Percentiles rank a stretch among this genome's conserved stretches.
Conservation (phyloP, 176 grass and related monocot genomes). For the Aegilops tauschii region DNA sequence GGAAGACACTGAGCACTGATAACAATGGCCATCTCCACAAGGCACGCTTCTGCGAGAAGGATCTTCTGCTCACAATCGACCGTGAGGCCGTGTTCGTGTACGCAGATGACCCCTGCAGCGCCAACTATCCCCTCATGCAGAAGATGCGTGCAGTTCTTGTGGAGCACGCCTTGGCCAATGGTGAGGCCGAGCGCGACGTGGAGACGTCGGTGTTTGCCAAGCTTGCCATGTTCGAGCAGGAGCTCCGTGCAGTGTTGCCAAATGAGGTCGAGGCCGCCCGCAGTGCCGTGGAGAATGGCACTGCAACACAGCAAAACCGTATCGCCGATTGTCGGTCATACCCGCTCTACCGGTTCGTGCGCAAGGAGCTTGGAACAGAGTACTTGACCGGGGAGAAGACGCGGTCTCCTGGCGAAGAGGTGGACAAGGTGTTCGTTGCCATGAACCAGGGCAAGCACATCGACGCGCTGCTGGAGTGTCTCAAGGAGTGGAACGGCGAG, state of each 20-base stretch:
- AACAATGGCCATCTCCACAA: slow-evolving; percentile 40
- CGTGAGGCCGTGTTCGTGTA: slow-evolving; percentile 69
- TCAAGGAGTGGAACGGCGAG: slow-evolving; percentile 78
- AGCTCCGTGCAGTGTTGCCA: slow-evolving; percentile 47
- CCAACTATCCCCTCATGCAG: slow-evolving; percentile 64
- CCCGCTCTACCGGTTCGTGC: slow-evolving; percentile 67
- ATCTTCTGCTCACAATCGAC: slow-evolving; percentile 55
- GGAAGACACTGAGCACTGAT: slow-evolving; percentile 50
- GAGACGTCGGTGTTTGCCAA: slow-evolving; percentile 79
- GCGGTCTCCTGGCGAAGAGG: slow-evolving; percentile 65
- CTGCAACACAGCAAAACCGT: slow-evolving; percentile 35
- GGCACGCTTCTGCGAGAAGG: slow-evolving; percentile 72
- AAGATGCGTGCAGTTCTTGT: slow-evolving; percentile 69
- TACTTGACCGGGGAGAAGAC: slow-evolving; percentile 79
- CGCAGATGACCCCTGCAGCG: slow-evolving; percentile 73
- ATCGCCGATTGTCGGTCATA: slow-evolving; percentile 69
- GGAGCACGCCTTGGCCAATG: slow-evolving; percentile 62
- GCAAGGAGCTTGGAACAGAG: slow-evolving; percentile 50
- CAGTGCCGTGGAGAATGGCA: slow-evolving; percentile 48
- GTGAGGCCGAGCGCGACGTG: slow-evolving; percentile 42
- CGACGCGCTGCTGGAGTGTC: slow-evolving; percentile 67
- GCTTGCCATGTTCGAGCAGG: slow-evolving; percentile 50
- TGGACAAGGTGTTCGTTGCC: slow-evolving; percentile 68
- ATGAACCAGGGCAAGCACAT: slow-evolving; percentile 61
- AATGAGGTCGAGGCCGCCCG: slow-evolving; percentile 52